Evolutionary conservation across 805 yeast genomes (phyloP), one percentile per base, ranked within the genome.

Genomic region (Myxozyma sirexii): DNA sequence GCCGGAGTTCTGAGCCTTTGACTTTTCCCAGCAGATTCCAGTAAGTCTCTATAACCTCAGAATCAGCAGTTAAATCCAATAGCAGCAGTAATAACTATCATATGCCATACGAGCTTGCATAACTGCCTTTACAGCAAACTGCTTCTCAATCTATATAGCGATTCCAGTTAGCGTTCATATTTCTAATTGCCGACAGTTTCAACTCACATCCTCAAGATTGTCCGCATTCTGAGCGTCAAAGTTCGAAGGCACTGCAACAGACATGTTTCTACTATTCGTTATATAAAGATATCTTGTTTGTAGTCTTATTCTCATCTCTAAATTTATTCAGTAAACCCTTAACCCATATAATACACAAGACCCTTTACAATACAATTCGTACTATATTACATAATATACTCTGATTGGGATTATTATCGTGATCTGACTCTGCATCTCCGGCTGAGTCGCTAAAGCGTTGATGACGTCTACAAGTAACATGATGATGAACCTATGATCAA

Each of bases 51-150:
- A 42, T 10, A 13, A 12, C 5, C 13, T 24, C 27, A 31, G 5
- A 8, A 19, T 19, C 46, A 38, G 29, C 13, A 23, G n/a, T n/a
- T 17, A 21, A 4, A 17, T 17, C 38, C 44, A 2, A 27, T 31
- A 24, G 3, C 17, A 39, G 13, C 1, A 29, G 33, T 29, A 29
- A 19, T 12, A 17, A n/a, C 12, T 3, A 23, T 7, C 2, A 42
- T 19, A 26, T 1, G 8, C 31, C 71, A 19, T 69, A 68, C 65
- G 96, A 59, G 96, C 94, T 74, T 94, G 98, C 75, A 83, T 85
- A 17, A 94, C 99, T 4, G 98, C 99, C 76, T 88, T 90, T 60
- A 94, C 99, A 43, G 99, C 98, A 71, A 94, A 94, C 78, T 94
- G 98, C 81, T 85, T 90, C 76, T 94, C 99, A 70, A 94, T 90